Base-by-base conservation (phyloP, 1,139 yeast genomes). In the Yamadazyma atmosphaerica region DNA sequence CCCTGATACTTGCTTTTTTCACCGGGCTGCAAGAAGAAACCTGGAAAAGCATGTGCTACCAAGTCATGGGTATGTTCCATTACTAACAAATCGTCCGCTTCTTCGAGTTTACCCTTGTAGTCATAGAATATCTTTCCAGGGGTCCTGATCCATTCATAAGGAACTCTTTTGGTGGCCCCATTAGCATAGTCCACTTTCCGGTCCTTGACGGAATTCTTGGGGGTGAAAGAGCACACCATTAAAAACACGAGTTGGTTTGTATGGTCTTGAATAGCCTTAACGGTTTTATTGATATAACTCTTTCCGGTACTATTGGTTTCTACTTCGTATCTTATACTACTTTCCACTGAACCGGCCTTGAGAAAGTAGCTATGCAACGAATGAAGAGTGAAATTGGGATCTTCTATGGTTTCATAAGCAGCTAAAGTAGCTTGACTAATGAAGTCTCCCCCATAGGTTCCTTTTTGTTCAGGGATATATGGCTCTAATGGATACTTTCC, bases 361-460 rank as follows among this genome's bases (percentile, higher is more conserved):
- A 68, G 51, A 42, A 69, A 70, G 46, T 60, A 65, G 3, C 70
- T 59, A 43, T 71, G 76, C 35, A 69, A 54, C 7, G 73, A 66
- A 39, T 69, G 70, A 4, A 74, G 69, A 7, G 61, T 57, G 46
- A 67, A 60, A 7, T 61, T 56, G 24, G 71, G 50, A 46, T 66
- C 65, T 41, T 65, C 72, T 43, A 70, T 51, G 9, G 71, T 53
- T 34, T 56, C 65, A 68, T 69, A 68, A 1, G 69, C 72, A 0
- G 73, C 76, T 32, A 58, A 43, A 10, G 63, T 38, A 1, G 63
- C 60, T 45, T 68, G 74, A 15, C 60, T 43, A 4, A 68, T 49
- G 24, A 67, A 52, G 37, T 70, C 76, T 2, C 75, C 76, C 2
- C 76, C 76, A 46, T 60, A 70, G 2, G 67, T 59, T 1, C 74